Evolutionary conservation across 2,329 filamentous ascomycete species (phyloP).

Genomic region (Fragosphaeria purpurea): DNA sequence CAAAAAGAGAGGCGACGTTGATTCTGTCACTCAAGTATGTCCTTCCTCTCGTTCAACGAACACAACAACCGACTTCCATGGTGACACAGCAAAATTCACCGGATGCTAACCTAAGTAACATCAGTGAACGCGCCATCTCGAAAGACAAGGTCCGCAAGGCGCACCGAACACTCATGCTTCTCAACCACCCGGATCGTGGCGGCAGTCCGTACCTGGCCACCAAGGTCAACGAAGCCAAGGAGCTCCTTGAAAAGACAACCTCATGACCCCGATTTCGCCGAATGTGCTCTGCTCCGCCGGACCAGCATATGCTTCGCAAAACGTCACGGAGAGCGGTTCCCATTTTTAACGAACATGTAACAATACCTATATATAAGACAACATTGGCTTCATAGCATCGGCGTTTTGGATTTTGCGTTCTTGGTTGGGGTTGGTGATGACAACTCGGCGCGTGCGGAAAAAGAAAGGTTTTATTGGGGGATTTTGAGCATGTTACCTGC

Average conservation of each 20-base stretch:
- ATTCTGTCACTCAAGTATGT: constrained; percentile 83
- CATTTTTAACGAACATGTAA: constrained; percentile 2
- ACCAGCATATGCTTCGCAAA: too few species aligned
- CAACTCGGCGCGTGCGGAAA: background rate
- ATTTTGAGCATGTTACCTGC: too few species aligned
- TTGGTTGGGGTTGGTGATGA: background rate
- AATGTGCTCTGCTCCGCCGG: too few species aligned
- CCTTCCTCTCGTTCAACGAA: constrained; percentile 18
- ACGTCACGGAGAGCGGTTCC: too few species aligned
- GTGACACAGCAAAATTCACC: constrained; percentile 67
- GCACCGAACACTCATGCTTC: constrained; percentile 88
- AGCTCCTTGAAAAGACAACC: constrained; percentile 69
- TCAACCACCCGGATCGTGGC: constrained; percentile 96
- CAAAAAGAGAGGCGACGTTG: constrained; percentile 75
- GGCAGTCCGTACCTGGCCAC: constrained; percentile 94
- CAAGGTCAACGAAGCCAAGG: constrained; percentile 98
- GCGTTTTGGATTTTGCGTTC: constrained; percentile 5
- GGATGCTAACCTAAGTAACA: background rate
- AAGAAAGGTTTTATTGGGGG: background rate
- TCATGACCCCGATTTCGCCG: constrained; percentile 3
- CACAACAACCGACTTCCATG: constrained; percentile 82
- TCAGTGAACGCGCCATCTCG: constrained; percentile 72
- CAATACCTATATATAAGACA: constrained; percentile 3
- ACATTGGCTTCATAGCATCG: constrained; percentile 7
- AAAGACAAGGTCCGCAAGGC: constrained; percentile 95